Base-by-base conservation (phyloP, 257 asterid genomes). In the Penstemon newberryi region DNA sequence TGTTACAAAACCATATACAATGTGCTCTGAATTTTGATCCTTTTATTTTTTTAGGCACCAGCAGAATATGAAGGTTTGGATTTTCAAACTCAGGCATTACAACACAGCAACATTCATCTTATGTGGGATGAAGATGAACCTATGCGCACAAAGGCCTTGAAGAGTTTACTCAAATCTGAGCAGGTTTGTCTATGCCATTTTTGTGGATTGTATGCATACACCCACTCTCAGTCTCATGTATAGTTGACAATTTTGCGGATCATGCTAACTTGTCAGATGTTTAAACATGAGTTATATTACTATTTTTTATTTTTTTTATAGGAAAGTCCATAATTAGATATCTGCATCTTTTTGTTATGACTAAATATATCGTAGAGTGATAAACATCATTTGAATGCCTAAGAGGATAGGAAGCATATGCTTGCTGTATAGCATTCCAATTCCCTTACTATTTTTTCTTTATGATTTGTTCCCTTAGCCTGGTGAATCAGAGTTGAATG, bases 71-170 rank as follows among this genome's bases (percentile, higher is more conserved):
- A 87, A 81, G 97, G 96, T 51, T 64, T 85, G 67, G 92, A 91
- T 80, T 94, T 91, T 76, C 87, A 86, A 51, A 94, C 95, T 63
- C 82, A 86, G 68, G 99, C 97, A 43, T 79, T 94, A 80, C 96
- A 89, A 74, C 96, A 88, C 19, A 91, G 99, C 78, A 85, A 89
- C 72, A 72, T 94, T 78, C 75, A 86, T 38, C 83, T 87, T 77
- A 87, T 96, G 45, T 91, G 99, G 96, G 99, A 91, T 83, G 97
- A 91, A 72, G 99, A 94, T 83, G 99, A 89, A 75, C 99, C 96
- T 40, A 91, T 84, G 44, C 95, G 96, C 36, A 59, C 72, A 51
- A 85, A 79, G 84, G 82, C 84, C 57, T 76, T 89, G 77, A 91
- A 84, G 79, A 72, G 89, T 71, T 81, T 89, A 66, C 79, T 91